phyloP scores from a whole-genome alignment of 2,329 filamentous ascomycete species.

The Talaromyces funiculosus region DNA sequence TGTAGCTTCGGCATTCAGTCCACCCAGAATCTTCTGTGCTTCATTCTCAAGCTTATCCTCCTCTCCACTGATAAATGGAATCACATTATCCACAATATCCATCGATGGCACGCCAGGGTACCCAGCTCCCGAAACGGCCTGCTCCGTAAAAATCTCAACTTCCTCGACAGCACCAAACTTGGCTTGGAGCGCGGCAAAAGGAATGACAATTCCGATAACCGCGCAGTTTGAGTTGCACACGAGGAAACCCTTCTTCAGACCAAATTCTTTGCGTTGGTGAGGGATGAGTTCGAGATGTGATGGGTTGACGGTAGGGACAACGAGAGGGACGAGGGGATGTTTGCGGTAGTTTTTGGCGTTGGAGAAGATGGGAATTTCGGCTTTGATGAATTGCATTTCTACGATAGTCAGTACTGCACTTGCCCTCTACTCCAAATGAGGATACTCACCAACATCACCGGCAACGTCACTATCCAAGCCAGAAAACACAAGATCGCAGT shows the following conservation, averaged over 20 bases:
- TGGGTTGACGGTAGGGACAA: conserved; percentile 93
- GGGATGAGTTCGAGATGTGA: conserved; percentile 79
- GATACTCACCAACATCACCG: conserved; percentile 70
- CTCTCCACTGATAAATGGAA: conserved; percentile 88
- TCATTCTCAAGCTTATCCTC: conserved; percentile 96
- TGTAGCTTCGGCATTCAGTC: conserved; percentile 63
- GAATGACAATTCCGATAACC: conserved; percentile 92
- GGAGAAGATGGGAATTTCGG: conserved; percentile 87
- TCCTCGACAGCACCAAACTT: conserved; percentile 71
- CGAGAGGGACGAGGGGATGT: conserved; percentile 82
- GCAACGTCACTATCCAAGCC: conserved; percentile 90
- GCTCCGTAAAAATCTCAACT: conserved; percentile 88
- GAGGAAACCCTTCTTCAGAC: conserved; percentile 77
- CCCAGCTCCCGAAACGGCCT: conserved; percentile 88
- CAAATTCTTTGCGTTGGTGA: conserved; percentile 71
- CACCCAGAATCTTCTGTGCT: conserved; percentile 87
- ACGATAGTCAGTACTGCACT: conserved; percentile 36
- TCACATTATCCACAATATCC: conserved; percentile 94
- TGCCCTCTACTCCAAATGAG: too few relatives aligned
- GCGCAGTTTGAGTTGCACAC: conserved; percentile 99
- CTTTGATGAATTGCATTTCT: conserved; percentile 88
- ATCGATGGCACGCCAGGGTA: conserved; percentile 66
- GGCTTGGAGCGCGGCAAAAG: conserved; percentile 82
- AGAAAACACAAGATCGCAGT: conserved; percentile 91
- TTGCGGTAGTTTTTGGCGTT: conserved; percentile 97